Evolutionary conservation across 108 stramenopile genomes (phyloP).

Genomic region (Asterionellopsis glacialis): DNA sequence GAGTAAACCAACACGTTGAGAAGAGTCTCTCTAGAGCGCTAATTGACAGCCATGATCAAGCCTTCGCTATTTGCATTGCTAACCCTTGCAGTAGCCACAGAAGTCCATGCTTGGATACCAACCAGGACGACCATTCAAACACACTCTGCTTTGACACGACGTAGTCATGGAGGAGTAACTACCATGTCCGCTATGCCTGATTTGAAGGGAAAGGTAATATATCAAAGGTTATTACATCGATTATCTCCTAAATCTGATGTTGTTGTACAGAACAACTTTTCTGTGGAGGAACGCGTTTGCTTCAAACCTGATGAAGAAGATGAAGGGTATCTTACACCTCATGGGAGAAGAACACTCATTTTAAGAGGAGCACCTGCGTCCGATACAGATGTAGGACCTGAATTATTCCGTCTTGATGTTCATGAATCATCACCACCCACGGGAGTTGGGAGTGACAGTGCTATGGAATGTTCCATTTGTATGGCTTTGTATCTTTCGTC

Average conservation of each 20-base stretch:
- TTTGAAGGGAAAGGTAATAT: constrained; percentile 24
- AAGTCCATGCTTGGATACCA: no score
- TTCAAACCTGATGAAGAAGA: background rate
- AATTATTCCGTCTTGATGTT: constrained; percentile 23
- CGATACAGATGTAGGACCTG: constrained; percentile 28
- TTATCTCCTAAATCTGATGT: constrained; percentile 33
- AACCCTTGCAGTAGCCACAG: no score
- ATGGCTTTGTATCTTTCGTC: constrained; percentile 28
- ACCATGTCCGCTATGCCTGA: constrained; percentile 1
- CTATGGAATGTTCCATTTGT: constrained; percentile 22
- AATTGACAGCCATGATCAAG: no score
- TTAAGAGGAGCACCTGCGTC: constrained; percentile 31
- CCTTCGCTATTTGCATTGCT: no score
- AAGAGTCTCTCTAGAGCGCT: no score
- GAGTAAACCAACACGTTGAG: no score
- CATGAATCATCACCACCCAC: constrained; percentile 6
- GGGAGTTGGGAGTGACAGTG: constrained; percentile 14
- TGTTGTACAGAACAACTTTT: constrained; percentile 8
- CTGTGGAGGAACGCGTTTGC: constrained; percentile 27
- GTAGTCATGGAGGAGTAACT: no score
- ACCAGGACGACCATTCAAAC: no score
- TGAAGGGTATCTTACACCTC: background rate
- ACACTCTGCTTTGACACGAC: no score
- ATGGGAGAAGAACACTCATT: constrained; percentile 23
- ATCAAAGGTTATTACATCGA: constrained; percentile 53